A percentile compares a stretch with the other conserved stretches of the same genome.
Conservation (phyloP, 73 alveolate genomes). For the Symbiodinium pilosum region DNA sequence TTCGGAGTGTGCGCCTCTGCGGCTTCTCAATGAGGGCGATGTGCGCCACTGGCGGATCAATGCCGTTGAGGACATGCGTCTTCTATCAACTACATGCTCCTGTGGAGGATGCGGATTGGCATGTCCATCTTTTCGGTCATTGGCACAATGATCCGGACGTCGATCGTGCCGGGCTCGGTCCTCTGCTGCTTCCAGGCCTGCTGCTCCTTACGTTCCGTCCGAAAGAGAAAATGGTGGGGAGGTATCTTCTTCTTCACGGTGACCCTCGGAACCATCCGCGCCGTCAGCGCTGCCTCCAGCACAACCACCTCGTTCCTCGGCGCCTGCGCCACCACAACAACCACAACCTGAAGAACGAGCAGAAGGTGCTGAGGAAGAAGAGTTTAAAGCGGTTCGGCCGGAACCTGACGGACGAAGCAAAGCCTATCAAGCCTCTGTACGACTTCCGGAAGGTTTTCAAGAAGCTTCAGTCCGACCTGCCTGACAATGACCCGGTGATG, state of each 20-base stretch:
- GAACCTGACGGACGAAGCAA: not conserved
- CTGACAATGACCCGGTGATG: not conserved
- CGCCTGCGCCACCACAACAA: not conserved
- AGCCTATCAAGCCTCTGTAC: not conserved
- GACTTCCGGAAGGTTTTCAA: not conserved
- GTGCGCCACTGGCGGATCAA: not conserved
- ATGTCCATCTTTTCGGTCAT: not conserved
- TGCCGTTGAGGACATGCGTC: not conserved
- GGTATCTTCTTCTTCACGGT: not conserved
- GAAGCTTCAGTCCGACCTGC: not conserved
- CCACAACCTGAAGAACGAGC: not conserved
- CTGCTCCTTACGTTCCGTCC: not conserved
- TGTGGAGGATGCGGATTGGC: not conserved
- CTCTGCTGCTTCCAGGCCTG: not conserved
- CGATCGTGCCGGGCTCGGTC: not conserved
- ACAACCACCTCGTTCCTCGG: not conserved
- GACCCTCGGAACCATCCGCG: not conserved
- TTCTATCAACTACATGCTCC: not conserved
- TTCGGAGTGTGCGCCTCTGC: not conserved
- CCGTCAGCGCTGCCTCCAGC: not conserved
- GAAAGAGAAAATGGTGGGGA: not conserved
- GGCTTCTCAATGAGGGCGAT: not conserved
- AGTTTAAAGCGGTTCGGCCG: not conserved
- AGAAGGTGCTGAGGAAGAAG: not conserved
- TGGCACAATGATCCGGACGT: not conserved